Percentiles rank a stretch among this genome's conserved stretches.
These are phyloP conservation scores for Basipetospora chlamydospora DNA, from an alignment of 2,329 filamentous ascomycete genomes.

Conservation along the genomic window DNA sequence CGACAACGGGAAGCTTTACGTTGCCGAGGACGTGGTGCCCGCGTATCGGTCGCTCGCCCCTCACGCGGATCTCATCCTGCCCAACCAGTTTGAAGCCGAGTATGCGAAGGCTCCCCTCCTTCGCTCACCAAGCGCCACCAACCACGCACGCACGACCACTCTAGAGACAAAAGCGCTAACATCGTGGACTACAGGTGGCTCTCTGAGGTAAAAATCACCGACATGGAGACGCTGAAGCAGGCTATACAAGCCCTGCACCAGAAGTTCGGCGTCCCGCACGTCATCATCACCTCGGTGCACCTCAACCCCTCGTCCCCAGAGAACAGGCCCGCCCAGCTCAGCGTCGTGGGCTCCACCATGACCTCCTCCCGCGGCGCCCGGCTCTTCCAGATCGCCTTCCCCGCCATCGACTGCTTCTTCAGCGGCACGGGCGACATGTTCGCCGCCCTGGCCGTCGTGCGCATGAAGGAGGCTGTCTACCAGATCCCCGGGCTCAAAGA, in stretches of 20 bases:
- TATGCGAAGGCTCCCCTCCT: conserved; percentile 31
- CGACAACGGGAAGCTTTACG: conserved; percentile 83
- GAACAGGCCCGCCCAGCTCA: conserved; percentile 39
- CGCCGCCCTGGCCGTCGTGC: conserved; percentile 74
- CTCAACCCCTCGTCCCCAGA: conserved; percentile 42
- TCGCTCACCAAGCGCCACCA: too few relatives aligned
- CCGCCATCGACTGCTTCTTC: conserved; percentile 84
- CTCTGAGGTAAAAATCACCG: conserved; percentile 69
- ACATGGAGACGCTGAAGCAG: conserved; percentile 54
- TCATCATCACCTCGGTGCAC: conserved; percentile 83
- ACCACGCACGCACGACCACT: too few relatives aligned
- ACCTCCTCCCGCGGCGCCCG: conserved; percentile 49
- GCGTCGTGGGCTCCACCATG: conserved; percentile 65
- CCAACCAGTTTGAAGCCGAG: conserved; percentile 97
- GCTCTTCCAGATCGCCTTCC: conserved; percentile 80
- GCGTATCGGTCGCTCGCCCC: conserved; percentile 70
- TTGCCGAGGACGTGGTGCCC: conserved; percentile 79
- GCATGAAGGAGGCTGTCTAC: conserved; percentile 69
- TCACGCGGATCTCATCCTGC: conserved; percentile 80
- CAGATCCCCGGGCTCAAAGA: conserved; percentile 27
- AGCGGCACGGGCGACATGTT: conserved; percentile 98
- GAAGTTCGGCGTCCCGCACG: conserved; percentile 64
- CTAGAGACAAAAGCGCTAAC: not conserved
- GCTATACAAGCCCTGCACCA: conserved; percentile 69
- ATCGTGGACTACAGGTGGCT: conserved; percentile 46